These are phyloP conservation scores for Phytophthora parvispora DNA, from an alignment of 352 stramenopile species.

Conservation along the genomic window DNA sequence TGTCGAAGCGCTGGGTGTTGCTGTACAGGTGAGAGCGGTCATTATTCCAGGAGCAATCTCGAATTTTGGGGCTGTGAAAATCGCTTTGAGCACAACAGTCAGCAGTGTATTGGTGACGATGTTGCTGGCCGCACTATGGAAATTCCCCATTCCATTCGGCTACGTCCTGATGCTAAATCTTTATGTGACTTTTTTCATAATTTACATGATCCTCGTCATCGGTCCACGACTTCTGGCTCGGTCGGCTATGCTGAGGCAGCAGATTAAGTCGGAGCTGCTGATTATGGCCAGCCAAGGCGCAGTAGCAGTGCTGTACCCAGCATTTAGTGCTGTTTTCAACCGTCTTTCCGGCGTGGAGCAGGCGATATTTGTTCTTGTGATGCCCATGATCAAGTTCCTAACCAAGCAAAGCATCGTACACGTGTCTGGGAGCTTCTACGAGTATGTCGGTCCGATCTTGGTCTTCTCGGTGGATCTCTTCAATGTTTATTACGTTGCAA, in stretches of 20 bases:
- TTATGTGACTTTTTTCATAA: constrained; percentile 3
- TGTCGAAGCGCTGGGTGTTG: constrained; percentile 1
- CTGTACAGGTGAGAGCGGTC: not conserved
- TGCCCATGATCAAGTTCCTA: constrained; percentile 19
- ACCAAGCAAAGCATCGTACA: constrained; percentile 18
- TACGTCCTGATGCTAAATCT: constrained; percentile 3
- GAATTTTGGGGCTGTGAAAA: not conserved
- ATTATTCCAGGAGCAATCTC: constrained; percentile 14
- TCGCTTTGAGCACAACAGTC: constrained; percentile 3
- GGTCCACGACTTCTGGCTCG: not conserved
- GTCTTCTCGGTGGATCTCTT: constrained; percentile 33
- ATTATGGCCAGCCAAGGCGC: constrained; percentile 19
- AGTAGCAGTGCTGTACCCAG: constrained; percentile 9
- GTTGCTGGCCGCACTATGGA: constrained; percentile 4
- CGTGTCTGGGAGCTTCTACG: constrained; percentile 6
- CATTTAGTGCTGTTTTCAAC: constrained; percentile 28
- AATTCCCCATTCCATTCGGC: constrained; percentile 32
- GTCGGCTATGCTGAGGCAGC: not conserved
- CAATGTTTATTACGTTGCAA: constrained; percentile 25
- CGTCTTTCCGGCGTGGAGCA: not conserved
- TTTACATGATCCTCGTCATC: constrained; percentile 1
- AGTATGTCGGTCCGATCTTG: constrained; percentile 13
- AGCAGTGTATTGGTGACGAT: not conserved
- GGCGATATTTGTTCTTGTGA: not conserved
- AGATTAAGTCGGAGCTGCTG: constrained; percentile 8